Evolutionary conservation across 768 basidiomycete species (phyloP), one percentile per base, ranked within the genome.

Genomic region (Phallus indusiatus): DNA sequence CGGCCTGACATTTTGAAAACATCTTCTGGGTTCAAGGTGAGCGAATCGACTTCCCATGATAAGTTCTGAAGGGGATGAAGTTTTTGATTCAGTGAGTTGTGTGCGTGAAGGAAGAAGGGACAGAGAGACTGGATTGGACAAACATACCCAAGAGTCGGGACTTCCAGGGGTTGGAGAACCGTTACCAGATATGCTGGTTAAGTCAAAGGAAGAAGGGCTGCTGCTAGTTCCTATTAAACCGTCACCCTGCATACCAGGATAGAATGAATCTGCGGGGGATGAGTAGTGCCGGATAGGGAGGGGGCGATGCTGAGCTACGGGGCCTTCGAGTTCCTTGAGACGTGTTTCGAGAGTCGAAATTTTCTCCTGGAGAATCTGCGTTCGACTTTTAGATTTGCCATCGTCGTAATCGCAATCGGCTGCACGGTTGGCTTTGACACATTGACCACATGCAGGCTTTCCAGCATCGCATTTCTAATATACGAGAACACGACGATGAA

Each of bases 401-500:
- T 84, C 82, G 64, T 84, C 81, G 71, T 83, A 85, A 56, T 76
- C 69, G 67, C 84, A 84, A 53, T 80, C 76, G 22, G 74, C 70
- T 5, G 70, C 68, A 22, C 82, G 70, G 65, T 78, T 79, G 71
- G 81, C 78, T 62, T 80, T 79, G 61, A 69, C 68, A 64, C 83
- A 85, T 64, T 81, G 80, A 20, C 70, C 68, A 65, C 83, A 84
- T 36, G 77, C 72, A 16, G 83, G 83, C 46, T 80, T 79, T 22
- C 67, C 67, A 17, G 81, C 81, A 64, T 83, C 81, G 66, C 83
- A 85, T 79, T 81, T 79, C 83, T 85, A n/a, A n/a, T n/a, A 63
- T 28, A 28, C 28, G 28, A 28, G 28, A 28, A 28, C 28, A 28
- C 2, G 7, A 28, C 28, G 7, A 11, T 22, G 14, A 46, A 47